phyloP scores from a whole-genome alignment of 2,329 filamentous ascomycete species.

The Neofusicoccum laricinum region DNA sequence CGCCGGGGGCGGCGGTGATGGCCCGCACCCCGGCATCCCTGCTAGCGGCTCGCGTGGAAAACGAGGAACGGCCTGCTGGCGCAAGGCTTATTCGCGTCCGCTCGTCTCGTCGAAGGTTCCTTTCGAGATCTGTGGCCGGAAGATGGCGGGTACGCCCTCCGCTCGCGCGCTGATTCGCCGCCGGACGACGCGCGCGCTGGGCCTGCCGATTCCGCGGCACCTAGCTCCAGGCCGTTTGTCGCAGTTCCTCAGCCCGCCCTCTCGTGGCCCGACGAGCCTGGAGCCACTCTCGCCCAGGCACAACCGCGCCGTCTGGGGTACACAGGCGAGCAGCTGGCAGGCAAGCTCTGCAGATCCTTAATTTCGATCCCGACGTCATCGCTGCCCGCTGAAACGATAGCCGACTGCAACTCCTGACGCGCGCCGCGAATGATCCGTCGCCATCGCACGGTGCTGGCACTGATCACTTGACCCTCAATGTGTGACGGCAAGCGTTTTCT shows the following conservation, averaged over 20 bases:
- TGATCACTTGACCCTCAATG: conserved; percentile 15
- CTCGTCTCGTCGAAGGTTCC: conserved; percentile 14
- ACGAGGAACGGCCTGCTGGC: conserved; percentile 11
- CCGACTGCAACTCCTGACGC: conserved; percentile 15
- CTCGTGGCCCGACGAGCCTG: neutral
- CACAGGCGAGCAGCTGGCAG: conserved; percentile 5
- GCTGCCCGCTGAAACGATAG: conserved; percentile 15
- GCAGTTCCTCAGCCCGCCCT: conserved; percentile 4
- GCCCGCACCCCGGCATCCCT: conserved; percentile 2
- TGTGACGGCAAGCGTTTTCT: conserved; percentile 15
- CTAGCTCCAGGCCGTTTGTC: conserved; percentile 13
- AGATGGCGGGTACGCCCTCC: conserved; percentile 1
- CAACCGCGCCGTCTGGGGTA: conserved; percentile 7
- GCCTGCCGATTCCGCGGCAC: conserved; percentile 12
- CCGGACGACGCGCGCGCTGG: neutral
- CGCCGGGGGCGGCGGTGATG: neutral
- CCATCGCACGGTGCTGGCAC: conserved; percentile 15
- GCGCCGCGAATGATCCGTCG: conserved; percentile 15
- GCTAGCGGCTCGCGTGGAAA: conserved; percentile 10
- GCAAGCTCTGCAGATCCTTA: conserved; percentile 12
- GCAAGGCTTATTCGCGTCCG: conserved; percentile 14
- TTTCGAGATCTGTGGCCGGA: conserved; percentile 14
- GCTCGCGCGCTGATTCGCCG: conserved; percentile 7
- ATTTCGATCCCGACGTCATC: conserved; percentile 14
- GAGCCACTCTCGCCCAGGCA: conserved; percentile 8